A percentile compares a stretch with the other conserved stretches of the same genome.
Conservation (phyloP, 1,284 basidiomycete genomes). For the Leccinum fuscescens region DNA sequence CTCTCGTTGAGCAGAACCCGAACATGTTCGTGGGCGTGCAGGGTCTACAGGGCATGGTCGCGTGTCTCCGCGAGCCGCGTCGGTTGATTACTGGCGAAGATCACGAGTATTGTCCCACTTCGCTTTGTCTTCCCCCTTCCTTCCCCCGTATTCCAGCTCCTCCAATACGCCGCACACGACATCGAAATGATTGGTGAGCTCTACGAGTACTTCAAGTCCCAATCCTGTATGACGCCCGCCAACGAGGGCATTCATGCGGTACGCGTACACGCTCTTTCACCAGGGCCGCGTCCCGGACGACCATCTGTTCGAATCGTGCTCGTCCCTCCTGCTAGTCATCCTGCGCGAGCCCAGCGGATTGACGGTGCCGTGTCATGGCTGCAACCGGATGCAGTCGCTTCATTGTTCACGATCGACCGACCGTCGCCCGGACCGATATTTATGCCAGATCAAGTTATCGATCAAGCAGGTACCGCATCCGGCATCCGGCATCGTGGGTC, state of each 20-base stretch:
- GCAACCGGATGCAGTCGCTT: slow-evolving; percentile 29
- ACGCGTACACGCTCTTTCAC: slow-evolving; percentile 26
- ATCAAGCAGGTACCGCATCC: slow-evolving; percentile 22
- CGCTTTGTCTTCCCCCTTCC: not conserved
- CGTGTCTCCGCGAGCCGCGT: slow-evolving; percentile 17
- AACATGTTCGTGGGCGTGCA: slow-evolving; percentile 33
- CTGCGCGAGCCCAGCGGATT: slow-evolving; percentile 4
- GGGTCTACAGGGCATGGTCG: slow-evolving; percentile 28
- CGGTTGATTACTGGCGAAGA: slow-evolving; percentile 18
- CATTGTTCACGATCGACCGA: slow-evolving; percentile 22
- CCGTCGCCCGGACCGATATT: slow-evolving; percentile 24
- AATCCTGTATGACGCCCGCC: slow-evolving; percentile 30
- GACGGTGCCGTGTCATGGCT: slow-evolving; percentile 25
- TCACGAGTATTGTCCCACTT: not conserved
- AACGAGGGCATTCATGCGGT: slow-evolving; percentile 22
- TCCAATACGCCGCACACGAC: slow-evolving; percentile 43
- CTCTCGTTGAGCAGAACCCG: slow-evolving; percentile 8
- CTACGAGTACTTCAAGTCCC: slow-evolving; percentile 34
- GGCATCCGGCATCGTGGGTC: slow-evolving; percentile 18
- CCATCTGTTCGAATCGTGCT: slow-evolving; percentile 23
- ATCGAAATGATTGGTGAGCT: slow-evolving; percentile 39
- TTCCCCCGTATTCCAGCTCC: slow-evolving; percentile 24
- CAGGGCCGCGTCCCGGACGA: slow-evolving; percentile 25
- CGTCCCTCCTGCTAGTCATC: slow-evolving; percentile 29
- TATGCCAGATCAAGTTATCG: slow-evolving; percentile 33